These are phyloP conservation scores for Candida methanosorbosa DNA, from an alignment of 805 yeast species.

Conservation along the genomic window DNA sequence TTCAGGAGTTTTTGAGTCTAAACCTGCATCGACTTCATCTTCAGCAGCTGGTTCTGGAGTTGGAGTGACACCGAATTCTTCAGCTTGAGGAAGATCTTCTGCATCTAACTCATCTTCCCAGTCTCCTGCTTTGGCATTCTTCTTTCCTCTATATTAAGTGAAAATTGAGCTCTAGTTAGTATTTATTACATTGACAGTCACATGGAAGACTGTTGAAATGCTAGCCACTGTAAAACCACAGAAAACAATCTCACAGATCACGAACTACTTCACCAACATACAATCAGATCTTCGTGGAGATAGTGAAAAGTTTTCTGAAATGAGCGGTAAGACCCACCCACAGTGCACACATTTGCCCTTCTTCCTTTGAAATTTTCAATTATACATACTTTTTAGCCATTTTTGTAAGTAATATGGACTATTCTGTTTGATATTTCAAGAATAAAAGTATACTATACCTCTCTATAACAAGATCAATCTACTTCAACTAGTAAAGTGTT, in stretches of 20 bases:
- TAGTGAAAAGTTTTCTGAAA: no score
- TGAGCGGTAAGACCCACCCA: no score
- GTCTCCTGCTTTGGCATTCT: conserved; percentile 57
- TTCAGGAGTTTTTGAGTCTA: conserved; percentile 11
- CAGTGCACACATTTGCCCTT: no score
- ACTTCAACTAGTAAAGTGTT: no score
- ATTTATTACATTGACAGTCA: neutral
- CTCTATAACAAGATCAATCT: no score
- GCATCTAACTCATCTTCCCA: conserved; percentile 75
- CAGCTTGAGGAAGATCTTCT: conserved; percentile 40
- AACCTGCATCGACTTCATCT: conserved; percentile 21
- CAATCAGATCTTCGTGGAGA: no score
- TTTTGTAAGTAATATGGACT: conserved; percentile 7
- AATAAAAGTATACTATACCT: no score
- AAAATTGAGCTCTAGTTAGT: conserved; percentile 1
- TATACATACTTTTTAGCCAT: conserved; percentile 42
- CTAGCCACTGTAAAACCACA: no score
- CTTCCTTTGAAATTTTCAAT: neutral
- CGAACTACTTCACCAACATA: no score
- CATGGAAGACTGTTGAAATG: no score
- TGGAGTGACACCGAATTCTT: conserved; percentile 43
- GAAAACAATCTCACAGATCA: no score
- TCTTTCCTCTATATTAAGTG: conserved; percentile 41
- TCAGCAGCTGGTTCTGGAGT: conserved; percentile 19
- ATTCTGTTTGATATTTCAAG: no score